These are phyloP conservation scores for Loxodes magnus DNA, from an alignment of 73 alveolate species.

Conservation along the genomic window DNA sequence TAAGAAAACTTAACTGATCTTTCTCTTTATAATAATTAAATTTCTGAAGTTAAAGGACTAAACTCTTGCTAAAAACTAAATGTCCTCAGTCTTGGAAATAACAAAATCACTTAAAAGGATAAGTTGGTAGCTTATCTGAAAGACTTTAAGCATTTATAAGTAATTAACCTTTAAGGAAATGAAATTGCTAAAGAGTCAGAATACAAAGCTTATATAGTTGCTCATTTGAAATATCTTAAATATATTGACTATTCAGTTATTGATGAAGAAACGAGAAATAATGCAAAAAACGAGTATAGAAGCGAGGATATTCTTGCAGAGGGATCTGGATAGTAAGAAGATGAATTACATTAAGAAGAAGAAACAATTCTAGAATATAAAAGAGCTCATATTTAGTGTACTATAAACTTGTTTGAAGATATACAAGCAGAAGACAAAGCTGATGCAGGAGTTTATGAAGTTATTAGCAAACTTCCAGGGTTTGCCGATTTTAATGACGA, in stretches of 20 bases:
- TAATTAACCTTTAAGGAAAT: conserved; percentile 50
- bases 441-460: conserved; percentile 4
- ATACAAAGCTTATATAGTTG: conserved; percentile 34
- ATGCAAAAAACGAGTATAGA: conserved; percentile 49
- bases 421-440: conserved; percentile 9
- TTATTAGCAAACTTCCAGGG: conserved; percentile 4
- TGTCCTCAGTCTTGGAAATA: conserved; percentile 52
- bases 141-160: conserved; percentile 32
- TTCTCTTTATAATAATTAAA: conserved; percentile 55
- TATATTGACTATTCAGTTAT: conserved; percentile 54
- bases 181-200: conserved; percentile 40
- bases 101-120: conserved; percentile 35
- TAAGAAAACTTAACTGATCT: conserved; percentile 55
- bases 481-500: not conserved
- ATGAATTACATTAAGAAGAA: not conserved
- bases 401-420: conserved; percentile 1
- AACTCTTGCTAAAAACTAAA: conserved; percentile 46
- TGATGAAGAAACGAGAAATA: conserved; percentile 30
- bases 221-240: conserved; percentile 37
- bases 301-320: conserved; percentile 27
- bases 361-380: not conserved
- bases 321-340: conserved; percentile 19
- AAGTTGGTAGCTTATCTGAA: conserved; percentile 32
- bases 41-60: conserved; percentile 41
- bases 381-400: not conserved